A percentile compares a stretch with the other conserved stretches of the same genome.
Conservation (phyloP, 176 grass and related monocot genomes). For the Poa annua region DNA sequence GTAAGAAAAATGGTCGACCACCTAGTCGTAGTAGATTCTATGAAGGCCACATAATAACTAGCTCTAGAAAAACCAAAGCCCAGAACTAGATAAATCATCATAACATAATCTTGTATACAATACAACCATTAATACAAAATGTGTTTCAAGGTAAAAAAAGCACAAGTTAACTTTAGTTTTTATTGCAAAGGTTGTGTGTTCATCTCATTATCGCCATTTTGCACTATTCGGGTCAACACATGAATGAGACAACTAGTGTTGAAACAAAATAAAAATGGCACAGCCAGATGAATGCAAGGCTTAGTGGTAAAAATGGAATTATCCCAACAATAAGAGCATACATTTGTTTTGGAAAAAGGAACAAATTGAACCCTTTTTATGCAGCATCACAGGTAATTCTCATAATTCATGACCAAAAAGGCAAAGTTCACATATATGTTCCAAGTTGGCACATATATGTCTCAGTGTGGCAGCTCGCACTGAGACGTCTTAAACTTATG, state of each 20-base stretch:
- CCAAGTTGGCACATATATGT: neutral
- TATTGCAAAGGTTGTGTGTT: neutral
- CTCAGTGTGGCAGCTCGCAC: neutral
- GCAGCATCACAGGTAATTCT: neutral
- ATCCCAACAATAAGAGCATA: neutral
- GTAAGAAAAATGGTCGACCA: neutral
- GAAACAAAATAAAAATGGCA: neutral
- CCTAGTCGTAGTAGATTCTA: neutral
- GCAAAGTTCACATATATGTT: neutral
- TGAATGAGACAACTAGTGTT: neutral
- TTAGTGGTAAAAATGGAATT: neutral
- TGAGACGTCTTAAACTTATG: neutral
- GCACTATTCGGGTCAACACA: neutral
- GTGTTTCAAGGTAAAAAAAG: neutral
- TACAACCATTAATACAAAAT: neutral
- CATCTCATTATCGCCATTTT: neutral
- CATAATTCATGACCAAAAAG: neutral
- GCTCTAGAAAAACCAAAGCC: neutral
- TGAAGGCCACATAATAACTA: neutral
- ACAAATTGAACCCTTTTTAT: neutral
- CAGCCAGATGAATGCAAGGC: neutral
- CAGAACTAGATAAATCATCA: constrained; percentile 9
- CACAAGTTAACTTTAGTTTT: neutral
- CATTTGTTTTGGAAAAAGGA: neutral
- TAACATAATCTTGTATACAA: neutral